Evolutionary conservation across 495 filamentous ascomycete species (phyloP), one percentile per base, ranked within the genome.

Genomic region (Hypoxylon subgilvum): DNA sequence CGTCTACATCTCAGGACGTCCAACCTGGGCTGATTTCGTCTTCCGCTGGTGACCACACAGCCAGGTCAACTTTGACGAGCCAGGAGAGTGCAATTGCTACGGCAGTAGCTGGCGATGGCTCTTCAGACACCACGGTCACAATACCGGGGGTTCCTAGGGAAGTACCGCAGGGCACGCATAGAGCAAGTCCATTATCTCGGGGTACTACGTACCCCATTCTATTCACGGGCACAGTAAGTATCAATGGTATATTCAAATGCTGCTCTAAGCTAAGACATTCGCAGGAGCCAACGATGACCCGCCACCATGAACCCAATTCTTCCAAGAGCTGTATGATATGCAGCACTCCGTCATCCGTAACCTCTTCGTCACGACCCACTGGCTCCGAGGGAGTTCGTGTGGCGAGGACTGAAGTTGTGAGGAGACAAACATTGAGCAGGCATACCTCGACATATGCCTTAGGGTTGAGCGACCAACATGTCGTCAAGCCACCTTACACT

Each of bases 251-350:
- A 18, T 13, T 10, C 19, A 13, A 22, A 4, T 12, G 5, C 3
- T 16, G 16, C 19, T 4, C 3, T 8, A 23, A n/a, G 32, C 45
- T 51, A 56, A 52, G 25, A 45, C 28, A 1, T 12, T 40, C 14
- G 40, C 58, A 62, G 58, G 45, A 50, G 6, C 6, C 23, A 9
- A 25, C 10, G 18, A 38, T 10, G 4, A 4, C 7, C 32, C n/a
- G 14, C 8, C 19, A 30, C 16, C 25, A 40, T 7, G 3, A 22
- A 55, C n/a, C n/a, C n/a, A n/a, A n/a, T n/a, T n/a, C n/a, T 17
- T 50, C 0, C 1, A 30, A 51, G 39, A 13, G 19, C 21, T 43
- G 10, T 18, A 22, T 5, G 5, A 13, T 19, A 51, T 27, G 13
- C 4, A 16, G 22, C n/a, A n/a, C 12, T 14, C 14, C 35, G 13